These are phyloP conservation scores for Yamadazyma diospyri DNA, from an alignment of 1,139 yeast species.

Conservation along the genomic window DNA sequence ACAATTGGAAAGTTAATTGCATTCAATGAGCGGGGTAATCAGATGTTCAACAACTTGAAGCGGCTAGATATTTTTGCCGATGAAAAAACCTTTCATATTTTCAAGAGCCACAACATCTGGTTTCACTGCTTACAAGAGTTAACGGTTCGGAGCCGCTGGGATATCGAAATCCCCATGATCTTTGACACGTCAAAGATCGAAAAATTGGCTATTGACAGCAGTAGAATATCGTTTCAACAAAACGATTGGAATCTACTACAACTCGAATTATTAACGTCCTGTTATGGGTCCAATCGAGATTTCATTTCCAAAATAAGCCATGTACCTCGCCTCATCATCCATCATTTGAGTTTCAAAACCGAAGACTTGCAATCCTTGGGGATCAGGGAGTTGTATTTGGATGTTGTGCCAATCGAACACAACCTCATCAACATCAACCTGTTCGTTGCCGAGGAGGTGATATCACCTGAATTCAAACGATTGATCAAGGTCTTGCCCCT, in stretches of 20 bases:
- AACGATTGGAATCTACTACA: background rate
- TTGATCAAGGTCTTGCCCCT: background rate
- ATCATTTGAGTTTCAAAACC: conserved; percentile 1
- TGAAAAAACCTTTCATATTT: conserved; percentile 5
- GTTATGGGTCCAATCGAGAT: conserved; percentile 2
- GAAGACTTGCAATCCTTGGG: background rate
- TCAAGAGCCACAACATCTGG: conserved; percentile 4
- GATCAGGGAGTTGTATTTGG: background rate
- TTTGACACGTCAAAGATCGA: background rate
- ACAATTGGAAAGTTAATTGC: background rate
- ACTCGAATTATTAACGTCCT: conserved; percentile 1
- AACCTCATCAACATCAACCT: background rate
- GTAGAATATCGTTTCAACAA: background rate
- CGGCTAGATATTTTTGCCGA: conserved; percentile 3
- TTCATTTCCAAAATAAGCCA: background rate
- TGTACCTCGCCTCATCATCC: background rate
- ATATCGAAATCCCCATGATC: background rate
- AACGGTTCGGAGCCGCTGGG: conserved; percentile 1
- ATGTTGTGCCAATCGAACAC: conserved; percentile 1
- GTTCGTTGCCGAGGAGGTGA: background rate
- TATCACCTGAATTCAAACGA: background rate
- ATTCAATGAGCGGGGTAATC: conserved; percentile 1
- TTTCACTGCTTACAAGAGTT: conserved; percentile 2
- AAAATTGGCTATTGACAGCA: background rate
- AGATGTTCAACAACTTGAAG: conserved; percentile 2